Evolutionary conservation across 352 stramenopile species (phyloP).

Genomic region (Stramenopiles sp.): DNA sequence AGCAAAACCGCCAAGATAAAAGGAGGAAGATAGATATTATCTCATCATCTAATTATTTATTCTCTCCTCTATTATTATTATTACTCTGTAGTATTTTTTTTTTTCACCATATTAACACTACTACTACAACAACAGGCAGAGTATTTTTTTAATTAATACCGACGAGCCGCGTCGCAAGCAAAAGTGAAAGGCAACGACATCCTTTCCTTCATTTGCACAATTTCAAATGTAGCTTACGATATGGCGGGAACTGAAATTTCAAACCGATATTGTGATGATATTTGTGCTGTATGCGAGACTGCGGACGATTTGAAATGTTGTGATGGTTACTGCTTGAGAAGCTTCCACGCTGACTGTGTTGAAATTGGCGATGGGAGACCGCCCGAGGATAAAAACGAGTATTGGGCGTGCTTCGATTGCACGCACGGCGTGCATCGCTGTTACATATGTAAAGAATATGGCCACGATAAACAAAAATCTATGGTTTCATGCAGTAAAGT

Average conservation of each 20-base stretch:
- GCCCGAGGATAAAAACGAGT: background rate
- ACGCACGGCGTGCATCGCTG: background rate
- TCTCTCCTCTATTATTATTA: too few relatives aligned
- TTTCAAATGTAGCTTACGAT: background rate
- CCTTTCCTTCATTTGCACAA: background rate
- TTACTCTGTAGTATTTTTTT: too few relatives aligned
- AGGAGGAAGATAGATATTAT: too few relatives aligned
- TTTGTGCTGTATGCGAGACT: slow-evolving; percentile 7
- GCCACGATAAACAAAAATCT: background rate
- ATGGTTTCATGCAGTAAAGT: background rate
- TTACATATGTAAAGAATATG: slow-evolving; percentile 7
- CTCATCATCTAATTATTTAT: too few relatives aligned
- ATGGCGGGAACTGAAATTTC: background rate
- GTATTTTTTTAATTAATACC: too few relatives aligned
- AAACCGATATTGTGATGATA: background rate
- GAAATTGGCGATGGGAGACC: slow-evolving; percentile 6
- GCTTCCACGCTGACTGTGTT: background rate
- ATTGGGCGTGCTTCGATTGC: slow-evolving; percentile 10
- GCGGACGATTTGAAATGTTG: background rate
- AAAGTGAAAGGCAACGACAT: background rate
- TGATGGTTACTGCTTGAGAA: background rate
- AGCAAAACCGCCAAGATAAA: too few relatives aligned
- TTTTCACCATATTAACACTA: too few relatives aligned
- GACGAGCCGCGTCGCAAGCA: too few relatives aligned
- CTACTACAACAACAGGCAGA: too few relatives aligned